These are phyloP conservation scores for Saccharum hybrid DNA, from an alignment of 202 grass and related monocot species.

Conservation along the genomic window DNA sequence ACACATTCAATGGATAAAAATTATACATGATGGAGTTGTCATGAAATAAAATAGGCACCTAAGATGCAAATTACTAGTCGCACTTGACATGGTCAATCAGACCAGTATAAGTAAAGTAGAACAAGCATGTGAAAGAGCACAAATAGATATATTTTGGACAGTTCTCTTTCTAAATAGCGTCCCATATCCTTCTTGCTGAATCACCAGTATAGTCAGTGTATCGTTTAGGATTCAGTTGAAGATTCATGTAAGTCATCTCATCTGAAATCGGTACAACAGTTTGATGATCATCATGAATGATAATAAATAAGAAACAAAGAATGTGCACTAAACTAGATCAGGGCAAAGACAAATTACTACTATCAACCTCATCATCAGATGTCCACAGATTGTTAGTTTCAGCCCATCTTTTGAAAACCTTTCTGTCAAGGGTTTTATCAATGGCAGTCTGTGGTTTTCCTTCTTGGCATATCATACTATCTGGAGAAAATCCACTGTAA, in stretches of 20 bases:
- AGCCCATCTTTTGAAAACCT: constrained; percentile 77
- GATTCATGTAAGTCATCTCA: constrained; percentile 95
- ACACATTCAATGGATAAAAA: background rate
- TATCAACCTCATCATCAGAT: constrained; percentile 91
- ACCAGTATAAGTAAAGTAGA: background rate
- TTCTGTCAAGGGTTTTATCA: constrained; percentile 89
- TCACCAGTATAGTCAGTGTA: constrained; percentile 94
- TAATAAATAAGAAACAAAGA: constrained; percentile 27
- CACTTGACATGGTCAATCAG: background rate
- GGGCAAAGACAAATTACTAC: constrained; percentile 54
- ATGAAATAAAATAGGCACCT: background rate
- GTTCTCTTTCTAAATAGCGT: constrained; percentile 94
- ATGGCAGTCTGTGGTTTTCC: constrained; percentile 83
- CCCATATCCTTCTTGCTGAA: constrained; percentile 93
- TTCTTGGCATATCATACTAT: constrained; percentile 81
- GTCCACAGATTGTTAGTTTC: constrained; percentile 98
- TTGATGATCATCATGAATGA: constrained; percentile 26
- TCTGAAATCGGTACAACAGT: constrained; percentile 53
- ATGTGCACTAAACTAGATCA: background rate
- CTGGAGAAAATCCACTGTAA: constrained; percentile 57
- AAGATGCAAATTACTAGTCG: too few relatives aligned
- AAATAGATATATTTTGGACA: constrained; percentile 88
- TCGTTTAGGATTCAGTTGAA: constrained; percentile 91
- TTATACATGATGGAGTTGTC: background rate
- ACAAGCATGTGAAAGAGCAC: constrained; percentile 13